Evolutionary conservation across 257 asterid species (phyloP), one percentile per base, ranked within the genome.

Genomic region (Rauvolfia tetraphylla): DNA sequence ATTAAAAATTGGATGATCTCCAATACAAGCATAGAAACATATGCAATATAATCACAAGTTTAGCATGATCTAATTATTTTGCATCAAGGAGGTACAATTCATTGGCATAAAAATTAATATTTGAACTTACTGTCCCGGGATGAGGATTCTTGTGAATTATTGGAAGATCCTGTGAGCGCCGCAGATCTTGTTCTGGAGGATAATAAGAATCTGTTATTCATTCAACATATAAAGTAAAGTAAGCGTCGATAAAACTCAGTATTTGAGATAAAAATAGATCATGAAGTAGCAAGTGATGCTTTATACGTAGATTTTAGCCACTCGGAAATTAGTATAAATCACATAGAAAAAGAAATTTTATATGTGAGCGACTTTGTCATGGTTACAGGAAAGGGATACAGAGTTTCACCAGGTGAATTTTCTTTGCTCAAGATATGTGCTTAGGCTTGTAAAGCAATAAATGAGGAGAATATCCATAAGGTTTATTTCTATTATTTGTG

Each of bases 81-180:
- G 12, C 27, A 5, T 38, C 46, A 65, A 34, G 17, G 17, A 7
- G 72, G 29, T 36, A 67, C 38, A 38, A 38, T 22, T 49, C 51
- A 67, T 67, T 67, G 18, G 48, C 7, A 67, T 8, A 67, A 66
- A 34, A 14, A 13, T 66, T 42, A 14, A 34, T 33, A 25, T 31
- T 22, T 51, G 10, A 41, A 80, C 88, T 83, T 81, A 90, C 98
- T 76, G 80, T 80, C 81, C 75, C 79, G 62, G 84, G 76, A 75
- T 74, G 84, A 61, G 82, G 82, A 75, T 79, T 82, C 85, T 84
- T 89, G 80, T 44, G 85, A 78, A 73, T 72, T 65, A 75, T 76
- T 13, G 88, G 76, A 77, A 74, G 81, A 81, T 85, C 92, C 25
- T 84, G 86, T 44, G 93, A 82, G 79, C 86, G 82, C 36, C 83